A percentile compares a stretch with the other conserved stretches of the same genome.
Conservation (phyloP, 2,329 filamentous ascomycete genomes). For the Fusarium tricinctum region DNA sequence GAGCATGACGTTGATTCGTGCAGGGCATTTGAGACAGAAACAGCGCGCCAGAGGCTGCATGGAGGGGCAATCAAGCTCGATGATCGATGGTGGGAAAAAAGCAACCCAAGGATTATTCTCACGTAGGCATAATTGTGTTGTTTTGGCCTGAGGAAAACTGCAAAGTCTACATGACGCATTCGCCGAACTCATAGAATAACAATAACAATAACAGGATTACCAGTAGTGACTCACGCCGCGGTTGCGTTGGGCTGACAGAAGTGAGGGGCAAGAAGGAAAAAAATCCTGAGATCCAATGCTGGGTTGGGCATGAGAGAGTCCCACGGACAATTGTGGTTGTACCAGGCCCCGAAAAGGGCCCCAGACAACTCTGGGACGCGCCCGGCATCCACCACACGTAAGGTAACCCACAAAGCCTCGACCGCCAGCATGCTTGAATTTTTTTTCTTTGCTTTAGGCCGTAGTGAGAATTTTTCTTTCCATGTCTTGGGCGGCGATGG, state of each 20-base stretch:
- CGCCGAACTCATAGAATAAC: not conserved
- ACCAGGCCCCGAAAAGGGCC: slow-evolving; percentile 33
- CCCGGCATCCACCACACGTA: slow-evolving; percentile 39
- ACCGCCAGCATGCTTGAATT: slow-evolving; percentile 45
- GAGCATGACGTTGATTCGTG: slow-evolving; percentile 53
- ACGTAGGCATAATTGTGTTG: slow-evolving; percentile 1
- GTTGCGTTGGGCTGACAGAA: slow-evolving; percentile 48
- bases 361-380: slow-evolving; percentile 35
- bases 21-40: slow-evolving; percentile 44
- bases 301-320: slow-evolving; percentile 48
- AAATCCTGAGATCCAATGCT: slow-evolving; percentile 15
- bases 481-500: slow-evolving; percentile 30
- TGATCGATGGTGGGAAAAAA: slow-evolving; percentile 27
- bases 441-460: slow-evolving; percentile 43
- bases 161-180: slow-evolving; percentile 10
- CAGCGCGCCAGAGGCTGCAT: slow-evolving; percentile 31
- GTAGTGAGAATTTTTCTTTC: slow-evolving; percentile 47
- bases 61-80: slow-evolving; percentile 47
- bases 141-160: slow-evolving; percentile 3
- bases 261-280: slow-evolving; percentile 44
- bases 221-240: slow-evolving; percentile 49
- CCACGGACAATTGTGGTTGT: slow-evolving; percentile 26
- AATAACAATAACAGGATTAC: not conserved
- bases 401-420: slow-evolving; percentile 42
- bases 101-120: not conserved